Evolutionary conservation across 2,329 filamentous ascomycete genomes (phyloP).

Genomic region (Zasmidium citrigriseum): DNA sequence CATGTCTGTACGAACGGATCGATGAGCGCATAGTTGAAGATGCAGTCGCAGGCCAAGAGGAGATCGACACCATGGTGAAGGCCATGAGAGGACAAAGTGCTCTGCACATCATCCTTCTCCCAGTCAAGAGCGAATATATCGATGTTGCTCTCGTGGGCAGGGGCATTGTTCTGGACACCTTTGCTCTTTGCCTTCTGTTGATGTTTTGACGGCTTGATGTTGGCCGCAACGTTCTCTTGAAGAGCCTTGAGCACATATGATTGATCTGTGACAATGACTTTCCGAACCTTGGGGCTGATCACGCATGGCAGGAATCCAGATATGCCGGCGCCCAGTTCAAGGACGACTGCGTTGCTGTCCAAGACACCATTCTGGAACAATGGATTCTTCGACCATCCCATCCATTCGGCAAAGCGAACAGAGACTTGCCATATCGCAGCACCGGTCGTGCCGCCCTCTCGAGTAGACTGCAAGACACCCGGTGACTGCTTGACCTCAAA

Average conservation of each 20-base stretch:
- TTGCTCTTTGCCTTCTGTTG: conserved; percentile 3
- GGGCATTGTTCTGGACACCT: conserved; percentile 3
- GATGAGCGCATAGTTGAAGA: conserved; percentile 90
- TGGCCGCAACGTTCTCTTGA: conserved; percentile 72
- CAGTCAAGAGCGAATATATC: conserved; percentile 66
- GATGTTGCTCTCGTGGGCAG: conserved; percentile 16
- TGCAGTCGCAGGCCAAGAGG: conserved; percentile 85
- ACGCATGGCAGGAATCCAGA: conserved; percentile 75
- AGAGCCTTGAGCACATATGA: conserved; percentile 77
- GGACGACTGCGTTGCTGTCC: conserved; percentile 56
- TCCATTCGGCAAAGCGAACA: conserved; percentile 78
- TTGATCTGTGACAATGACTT: conserved; percentile 85
- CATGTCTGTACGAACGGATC: conserved; percentile 75
- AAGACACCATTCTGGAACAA: conserved; percentile 62
- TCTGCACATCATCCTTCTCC: conserved; percentile 61
- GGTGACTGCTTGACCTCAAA: conserved; percentile 82
- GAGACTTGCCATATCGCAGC: conserved; percentile 91
- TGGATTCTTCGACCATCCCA: conserved; percentile 63
- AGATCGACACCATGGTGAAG: conserved; percentile 43
- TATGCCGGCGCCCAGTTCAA: conserved; percentile 89
- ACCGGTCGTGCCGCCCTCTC: conserved; percentile 72
- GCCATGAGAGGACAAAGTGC: conserved; percentile 53
- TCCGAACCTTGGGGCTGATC: conserved; percentile 60
- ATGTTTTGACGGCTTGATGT: conserved; percentile 36
- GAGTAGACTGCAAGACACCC: conserved; percentile 73